Evolutionary conservation across 257 asterid genomes (phyloP).

Genomic region (Paraleonurus japonicus): DNA sequence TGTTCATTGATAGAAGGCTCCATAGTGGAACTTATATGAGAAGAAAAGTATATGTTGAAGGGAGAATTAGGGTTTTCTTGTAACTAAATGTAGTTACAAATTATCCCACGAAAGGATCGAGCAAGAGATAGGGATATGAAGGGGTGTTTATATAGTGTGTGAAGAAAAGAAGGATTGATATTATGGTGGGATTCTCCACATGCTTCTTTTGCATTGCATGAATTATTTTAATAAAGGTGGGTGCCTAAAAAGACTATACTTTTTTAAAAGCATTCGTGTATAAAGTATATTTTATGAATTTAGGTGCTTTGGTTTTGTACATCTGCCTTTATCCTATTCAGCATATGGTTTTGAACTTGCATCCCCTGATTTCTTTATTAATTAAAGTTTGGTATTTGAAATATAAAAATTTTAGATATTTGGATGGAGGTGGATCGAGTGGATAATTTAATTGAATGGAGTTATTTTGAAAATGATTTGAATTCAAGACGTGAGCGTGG

Average conservation of each 20-base stretch:
- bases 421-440: too few species aligned
- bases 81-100: background rate
- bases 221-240: slow-evolving; percentile 28
- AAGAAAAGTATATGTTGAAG: background rate
- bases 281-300: slow-evolving; percentile 10
- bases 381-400: background rate
- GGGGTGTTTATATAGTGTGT: slow-evolving; percentile 25
- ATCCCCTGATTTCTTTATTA: background rate
- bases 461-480: too few species aligned
- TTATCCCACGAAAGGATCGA: slow-evolving; percentile 19
- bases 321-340: background rate
- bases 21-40: slow-evolving; percentile 29
- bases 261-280: slow-evolving; percentile 30
- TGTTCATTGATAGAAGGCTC: slow-evolving; percentile 36
- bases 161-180: background rate
- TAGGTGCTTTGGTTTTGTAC: slow-evolving; percentile 31
- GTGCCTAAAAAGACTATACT: slow-evolving; percentile 23
- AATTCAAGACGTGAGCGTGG: too few species aligned
- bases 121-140: background rate
- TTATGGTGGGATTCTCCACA: slow-evolving; percentile 25
- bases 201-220: slow-evolving; percentile 25
- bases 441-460: too few species aligned
- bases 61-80: background rate
- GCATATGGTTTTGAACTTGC: slow-evolving; percentile 28
- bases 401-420: too few species aligned